phyloP scores from a whole-genome alignment of 768 basidiomycete genomes.

The Amanita pseudoporphyria region DNA sequence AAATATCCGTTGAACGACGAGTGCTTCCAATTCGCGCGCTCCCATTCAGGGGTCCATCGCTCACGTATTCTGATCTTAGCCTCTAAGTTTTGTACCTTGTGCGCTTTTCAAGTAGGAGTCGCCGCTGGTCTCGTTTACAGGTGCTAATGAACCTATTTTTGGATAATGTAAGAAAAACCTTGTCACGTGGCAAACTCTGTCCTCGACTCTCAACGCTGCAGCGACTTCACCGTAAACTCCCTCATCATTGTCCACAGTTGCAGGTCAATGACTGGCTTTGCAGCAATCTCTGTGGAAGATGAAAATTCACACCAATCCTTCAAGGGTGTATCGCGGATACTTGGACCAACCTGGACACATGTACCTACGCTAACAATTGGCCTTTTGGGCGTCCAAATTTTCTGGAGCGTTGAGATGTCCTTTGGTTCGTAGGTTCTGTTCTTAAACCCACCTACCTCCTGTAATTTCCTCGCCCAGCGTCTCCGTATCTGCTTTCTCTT shows the following conservation, averaged over 20 bases:
- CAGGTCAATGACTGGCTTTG: constrained; percentile 5
- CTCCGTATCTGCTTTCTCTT: constrained; percentile 72
- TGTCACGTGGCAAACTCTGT: neutral
- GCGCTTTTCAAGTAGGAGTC: too few species aligned
- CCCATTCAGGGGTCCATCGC: too few species aligned
- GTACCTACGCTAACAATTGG: constrained; percentile 69
- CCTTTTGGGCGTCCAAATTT: constrained; percentile 74
- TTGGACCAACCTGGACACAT: constrained; percentile 59
- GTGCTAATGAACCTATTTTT: too few species aligned
- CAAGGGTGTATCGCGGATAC: constrained; percentile 47
- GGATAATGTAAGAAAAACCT: too few species aligned
- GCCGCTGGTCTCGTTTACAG: too few species aligned
- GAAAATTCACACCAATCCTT: constrained; percentile 23
- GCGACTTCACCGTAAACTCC: neutral
- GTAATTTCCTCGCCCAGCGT: constrained; percentile 29
- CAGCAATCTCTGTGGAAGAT: neutral
- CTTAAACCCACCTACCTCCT: neutral
- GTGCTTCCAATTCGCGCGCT: too few species aligned
- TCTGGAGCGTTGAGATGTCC: constrained; percentile 95
- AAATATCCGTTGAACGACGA: too few species aligned
- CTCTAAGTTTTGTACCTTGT: too few species aligned
- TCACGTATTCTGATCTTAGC: too few species aligned
- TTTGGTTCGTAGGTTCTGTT: constrained; percentile 41
- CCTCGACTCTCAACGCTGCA: neutral
- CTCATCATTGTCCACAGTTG: neutral